Evolutionary conservation across 805 yeast genomes (phyloP), one percentile per base, ranked within the genome.

Genomic region (Metschnikowia lunata): DNA sequence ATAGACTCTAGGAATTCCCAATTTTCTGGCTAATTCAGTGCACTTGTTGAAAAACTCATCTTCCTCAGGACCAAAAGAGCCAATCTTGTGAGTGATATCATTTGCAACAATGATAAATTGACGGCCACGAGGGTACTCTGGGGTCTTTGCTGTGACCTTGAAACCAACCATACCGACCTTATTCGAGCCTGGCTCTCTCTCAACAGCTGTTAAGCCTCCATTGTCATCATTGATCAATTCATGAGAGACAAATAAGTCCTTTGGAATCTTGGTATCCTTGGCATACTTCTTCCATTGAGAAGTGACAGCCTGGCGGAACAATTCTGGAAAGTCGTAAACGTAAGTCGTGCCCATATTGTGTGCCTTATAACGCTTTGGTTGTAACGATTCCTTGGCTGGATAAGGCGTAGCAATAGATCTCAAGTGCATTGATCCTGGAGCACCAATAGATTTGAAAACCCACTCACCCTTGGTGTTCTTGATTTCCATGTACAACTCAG

Each of bases 341-440:
- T 88, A 93, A 9, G 99, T 90, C 14, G 99, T 93, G 52, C 99
- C 99, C 90, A 93, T 85, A 59, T 88, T 77, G 69, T 93, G 98
- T 40, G 99, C 99, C 74, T 85, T 87, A 76, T 95, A 95, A 72
- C 99, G 88, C 71, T 93, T 93, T 58, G 98, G 97, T 74, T 93
- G 99, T 60, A 93, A 78, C 73, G 95, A 90, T 71, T 93, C 99
- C 75, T 93, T 93, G 29, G 95, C 96, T 47, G 98, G 95, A 64
- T 93, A 95, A 40, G 97, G 97, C 41, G 97, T 88, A 38, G 90
- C 84, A 60, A 93, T 89, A 36, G 97, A 85, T 69, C 98, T 83
- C 74, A 93, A 76, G 63, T 93, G 99, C 99, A 93, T 93, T 23
- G 93, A 79, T 31, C 99, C 99, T 41, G 98, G 96, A 53, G 83